Base-by-base conservation (phyloP, 2,329 filamentous ascomycete species). In the Erysiphe pulchra region DNA sequence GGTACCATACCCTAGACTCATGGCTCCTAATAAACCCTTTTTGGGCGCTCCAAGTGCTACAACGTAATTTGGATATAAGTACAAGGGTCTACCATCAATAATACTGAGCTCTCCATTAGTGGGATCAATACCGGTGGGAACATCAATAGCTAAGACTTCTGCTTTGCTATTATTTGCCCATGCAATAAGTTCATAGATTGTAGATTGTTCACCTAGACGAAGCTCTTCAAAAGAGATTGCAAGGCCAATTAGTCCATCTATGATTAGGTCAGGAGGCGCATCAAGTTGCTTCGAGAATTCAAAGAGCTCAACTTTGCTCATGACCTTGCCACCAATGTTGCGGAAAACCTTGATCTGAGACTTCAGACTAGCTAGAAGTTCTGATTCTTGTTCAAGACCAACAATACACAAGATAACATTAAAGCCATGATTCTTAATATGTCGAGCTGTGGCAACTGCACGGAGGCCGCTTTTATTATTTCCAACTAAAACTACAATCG, bases 161-260 rank as follows among this genome's bases (percentile, higher is more conserved):
- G 84, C 77, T 51, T 85, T 81, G 57, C 78, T 82, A 51, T 85
- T 78, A 57, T 94, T 95, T 2, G 84, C 80, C 85, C 86, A 95
- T 50, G 85, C 80, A 55, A 94, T 90, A 56, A 94, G 73, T 56
- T 92, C 80, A 56, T 92, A 86, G 0, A 84, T 82, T 0, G 79
- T 80, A 3, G 78, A 76, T 58, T 92, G 83, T 52, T 92, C 81
- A 14, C 80, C 78, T 2, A 77, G 80, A 33, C 83, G 73, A 28
- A 95, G 67, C 53, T 92, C 84, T 52, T 94, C 85, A 55, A 94
- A 94, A 2, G 82, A 78, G 47, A 85, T 75, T 40, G 90, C 84
- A 50, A 90, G 72, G 3, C 85, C 85, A 4, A 98, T 72, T 12
- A 95, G 65, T 1, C 85, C 86, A 58, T 98, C 90, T 46, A 95